Conservation (phyloP, 2,329 filamentous ascomycete genomes). For the Ophiostoma novo-ulmi region DNA sequence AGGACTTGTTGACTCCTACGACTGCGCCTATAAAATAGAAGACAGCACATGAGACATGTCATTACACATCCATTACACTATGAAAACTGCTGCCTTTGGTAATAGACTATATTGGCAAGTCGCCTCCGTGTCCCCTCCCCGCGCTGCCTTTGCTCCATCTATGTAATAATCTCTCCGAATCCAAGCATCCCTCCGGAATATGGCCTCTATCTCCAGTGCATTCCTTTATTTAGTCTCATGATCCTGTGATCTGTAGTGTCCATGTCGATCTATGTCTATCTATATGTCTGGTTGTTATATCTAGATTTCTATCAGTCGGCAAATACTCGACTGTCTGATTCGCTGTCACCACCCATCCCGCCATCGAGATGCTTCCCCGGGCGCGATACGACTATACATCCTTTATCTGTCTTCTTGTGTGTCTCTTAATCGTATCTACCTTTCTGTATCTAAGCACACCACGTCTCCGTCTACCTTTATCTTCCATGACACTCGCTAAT, state of each 20-base stretch:
- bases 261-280: no score
- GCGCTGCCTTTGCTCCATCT: not conserved
- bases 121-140: not conserved
- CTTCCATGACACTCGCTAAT: not conserved
- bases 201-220: no score
- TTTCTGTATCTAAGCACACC: not conserved
- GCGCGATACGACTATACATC: not conserved
- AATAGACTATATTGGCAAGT: not conserved
- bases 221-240: no score
- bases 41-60: not conserved
- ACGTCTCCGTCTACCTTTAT: not conserved
- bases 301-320: no score
- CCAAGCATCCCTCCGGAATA: not conserved
- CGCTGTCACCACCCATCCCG: not conserved
- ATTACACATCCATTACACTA: not conserved
- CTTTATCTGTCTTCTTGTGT: not conserved
- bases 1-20: no score
- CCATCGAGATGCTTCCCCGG: constrained; percentile 6
- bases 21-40: no score
- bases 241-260: no score
- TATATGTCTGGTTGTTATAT: no score
- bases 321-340: not conserved
- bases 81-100: not conserved
- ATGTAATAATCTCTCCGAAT: not conserved
- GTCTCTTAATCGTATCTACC: not conserved